Evolutionary conservation across 805 yeast species (phyloP).

Genomic region (Geotrichum ghanense): DNA sequence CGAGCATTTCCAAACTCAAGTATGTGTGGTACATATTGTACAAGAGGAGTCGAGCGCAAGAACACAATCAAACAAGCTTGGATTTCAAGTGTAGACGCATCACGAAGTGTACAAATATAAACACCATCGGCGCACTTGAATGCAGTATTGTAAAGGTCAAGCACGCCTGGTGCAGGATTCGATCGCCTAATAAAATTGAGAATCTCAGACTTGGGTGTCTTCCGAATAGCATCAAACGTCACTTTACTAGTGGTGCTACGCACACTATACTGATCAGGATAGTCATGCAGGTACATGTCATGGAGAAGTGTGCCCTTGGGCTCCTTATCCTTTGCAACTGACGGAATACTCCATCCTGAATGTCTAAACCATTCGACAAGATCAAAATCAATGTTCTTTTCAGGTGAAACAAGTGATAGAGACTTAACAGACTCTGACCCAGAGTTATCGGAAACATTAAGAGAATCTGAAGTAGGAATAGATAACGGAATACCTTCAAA

Average conservation of each 20-base stretch:
- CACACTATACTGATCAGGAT: no score
- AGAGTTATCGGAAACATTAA: neutral
- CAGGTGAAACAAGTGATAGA: neutral
- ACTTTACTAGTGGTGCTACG: neutral
- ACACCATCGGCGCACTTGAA: neutral
- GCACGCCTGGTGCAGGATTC: slow-evolving; percentile 33
- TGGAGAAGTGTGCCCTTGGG: neutral
- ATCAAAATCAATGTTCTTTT: slow-evolving; percentile 9
- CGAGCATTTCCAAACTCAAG: slow-evolving; percentile 28
- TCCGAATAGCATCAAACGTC: neutral
- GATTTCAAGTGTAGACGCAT: slow-evolving; percentile 39
- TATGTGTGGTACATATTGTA: slow-evolving; percentile 42
- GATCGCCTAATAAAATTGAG: slow-evolving; percentile 22
- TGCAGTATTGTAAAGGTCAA: neutral
- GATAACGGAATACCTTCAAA: slow-evolving; percentile 14
- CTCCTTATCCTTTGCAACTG: no score
- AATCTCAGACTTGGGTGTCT: neutral
- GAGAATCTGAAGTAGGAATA: neutral
- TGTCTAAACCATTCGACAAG: slow-evolving; percentile 16
- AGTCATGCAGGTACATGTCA: neutral
- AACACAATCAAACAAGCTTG: slow-evolving; percentile 34
- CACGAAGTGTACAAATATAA: slow-evolving; percentile 15
- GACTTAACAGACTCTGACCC: neutral
- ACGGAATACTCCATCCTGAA: slow-evolving; percentile 16
- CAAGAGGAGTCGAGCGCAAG: slow-evolving; percentile 33